Base-by-base conservation (phyloP, 2,329 filamentous ascomycete genomes). In the Allantophomopsis cytisporea region DNA sequence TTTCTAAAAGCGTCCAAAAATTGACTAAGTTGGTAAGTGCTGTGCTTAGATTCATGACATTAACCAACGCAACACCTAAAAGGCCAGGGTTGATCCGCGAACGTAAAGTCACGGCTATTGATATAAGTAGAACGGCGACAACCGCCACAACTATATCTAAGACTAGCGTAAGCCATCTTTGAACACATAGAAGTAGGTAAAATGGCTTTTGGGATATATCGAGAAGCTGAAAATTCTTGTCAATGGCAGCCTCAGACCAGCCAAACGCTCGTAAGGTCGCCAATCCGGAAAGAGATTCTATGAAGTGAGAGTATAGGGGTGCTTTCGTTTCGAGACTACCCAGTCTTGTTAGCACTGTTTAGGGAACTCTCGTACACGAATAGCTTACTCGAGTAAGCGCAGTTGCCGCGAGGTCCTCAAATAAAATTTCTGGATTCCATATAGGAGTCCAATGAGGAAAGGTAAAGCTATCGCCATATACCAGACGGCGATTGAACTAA, bases 1-100 rank as follows among this genome's bases (percentile, higher is more conserved):
- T 76, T 46, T 76, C 73, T 10, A 76, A 55, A 35, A 62, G 61
- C 0, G 71, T 74, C 69, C 70, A 76, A 35, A 60, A 64, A 15
- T 54, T 59, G 16, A 53, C 41, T 1, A 58, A 53, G 8, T 73
- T 60, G 15, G 73, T 53, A 11, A 64, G 51, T 38, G 67, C 39
- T 14, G 38, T 36, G 23, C 39, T 37, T 7, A 46, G 39, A 28
- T 23, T 43, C 28, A 21, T 60, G 37, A 59, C 64, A 31, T 65
- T 61, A 30, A 65, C 70, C 53, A 76, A 71, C 2, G 38, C 41
- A 28, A 46, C 30, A 20, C 38, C 36, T n/a, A 45, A 43, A n/a
- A 5, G n/a, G 1, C 45, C 48, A 12, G 48, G 39, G 35, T 43
- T 44, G 12, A 45, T 37, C 5, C 28, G 40, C 31, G 41, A 35